These are phyloP conservation scores for Penicillium desertorum DNA, from an alignment of 495 filamentous ascomycete species.

Conservation along the genomic window DNA sequence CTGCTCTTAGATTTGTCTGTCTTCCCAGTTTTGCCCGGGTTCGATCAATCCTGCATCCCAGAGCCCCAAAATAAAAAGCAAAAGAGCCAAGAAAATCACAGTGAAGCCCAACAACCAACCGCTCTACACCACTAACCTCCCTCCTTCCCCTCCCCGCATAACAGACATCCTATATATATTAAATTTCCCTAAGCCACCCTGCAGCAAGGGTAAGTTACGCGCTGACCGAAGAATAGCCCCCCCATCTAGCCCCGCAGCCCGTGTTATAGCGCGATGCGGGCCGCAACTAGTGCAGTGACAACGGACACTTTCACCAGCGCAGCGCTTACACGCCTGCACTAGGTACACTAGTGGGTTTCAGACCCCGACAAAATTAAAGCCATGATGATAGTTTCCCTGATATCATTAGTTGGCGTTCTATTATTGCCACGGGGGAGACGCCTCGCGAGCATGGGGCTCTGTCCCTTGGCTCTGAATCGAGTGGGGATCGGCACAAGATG, in stretches of 20 bases:
- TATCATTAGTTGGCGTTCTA: slow-evolving; percentile 10
- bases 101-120: neutral
- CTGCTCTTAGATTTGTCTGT: neutral
- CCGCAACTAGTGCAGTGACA: slow-evolving; percentile 14
- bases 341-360: slow-evolving; percentile 16
- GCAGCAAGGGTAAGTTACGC: neutral
- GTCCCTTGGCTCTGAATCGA: neutral
- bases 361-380: neutral
- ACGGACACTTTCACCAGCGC: neutral
- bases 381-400: neutral
- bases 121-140: neutral
- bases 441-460: slow-evolving; percentile 7
- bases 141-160: neutral
- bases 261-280: slow-evolving; percentile 14
- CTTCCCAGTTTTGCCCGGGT: neutral
- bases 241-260: slow-evolving; percentile 12
- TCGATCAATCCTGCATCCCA: neutral
- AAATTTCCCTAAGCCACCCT: neutral
- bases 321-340: slow-evolving; percentile 22
- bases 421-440: slow-evolving; percentile 4
- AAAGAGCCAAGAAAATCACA: neutral
- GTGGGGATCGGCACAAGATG: neutral
- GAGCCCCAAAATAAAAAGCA: neutral
- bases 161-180: neutral
- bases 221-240: neutral